Percentiles rank a stretch among this genome's conserved stretches.
Conservation (phyloP, 306 rosid species). For the Dalbergia cochinchinensis region DNA sequence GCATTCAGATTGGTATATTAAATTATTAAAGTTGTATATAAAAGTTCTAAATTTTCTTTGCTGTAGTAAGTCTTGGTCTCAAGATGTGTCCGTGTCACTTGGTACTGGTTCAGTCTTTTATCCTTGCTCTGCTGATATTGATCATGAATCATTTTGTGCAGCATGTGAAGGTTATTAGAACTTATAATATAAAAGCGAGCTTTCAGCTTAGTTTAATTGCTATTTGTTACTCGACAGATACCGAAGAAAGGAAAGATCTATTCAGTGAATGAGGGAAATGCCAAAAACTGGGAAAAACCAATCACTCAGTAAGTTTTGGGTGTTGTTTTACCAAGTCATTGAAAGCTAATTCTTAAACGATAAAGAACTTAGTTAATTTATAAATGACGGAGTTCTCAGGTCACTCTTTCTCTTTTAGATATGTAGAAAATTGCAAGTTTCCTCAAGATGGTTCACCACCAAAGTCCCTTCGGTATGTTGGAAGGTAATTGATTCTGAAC, state of each 20-base stretch:
- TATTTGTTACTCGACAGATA: constrained; percentile 57
- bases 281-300: constrained; percentile 89
- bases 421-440: constrained; percentile 88
- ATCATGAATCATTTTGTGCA: neutral
- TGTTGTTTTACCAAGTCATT: constrained; percentile 17
- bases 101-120: neutral
- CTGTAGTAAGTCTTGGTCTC: neutral
- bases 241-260: constrained; percentile 87
- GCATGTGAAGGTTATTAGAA: constrained; percentile 23
- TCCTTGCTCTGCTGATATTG: neutral
- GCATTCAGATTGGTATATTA: constrained; percentile 3
- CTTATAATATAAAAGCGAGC: neutral
- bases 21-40: neutral
- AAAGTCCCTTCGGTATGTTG: constrained; percentile 88
- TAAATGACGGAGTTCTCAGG: neutral
- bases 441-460: constrained; percentile 84
- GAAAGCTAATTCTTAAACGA: constrained; percentile 8
- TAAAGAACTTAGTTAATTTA: constrained; percentile 11
- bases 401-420: constrained; percentile 53
- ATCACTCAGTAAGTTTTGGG: constrained; percentile 64
- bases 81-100: neutral
- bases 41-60: neutral
- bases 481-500: constrained; percentile 68
- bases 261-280: constrained; percentile 96
- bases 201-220: constrained; percentile 26